Evolutionary conservation across 768 basidiomycete genomes (phyloP).

Genomic region (Lactifluus volemus): DNA sequence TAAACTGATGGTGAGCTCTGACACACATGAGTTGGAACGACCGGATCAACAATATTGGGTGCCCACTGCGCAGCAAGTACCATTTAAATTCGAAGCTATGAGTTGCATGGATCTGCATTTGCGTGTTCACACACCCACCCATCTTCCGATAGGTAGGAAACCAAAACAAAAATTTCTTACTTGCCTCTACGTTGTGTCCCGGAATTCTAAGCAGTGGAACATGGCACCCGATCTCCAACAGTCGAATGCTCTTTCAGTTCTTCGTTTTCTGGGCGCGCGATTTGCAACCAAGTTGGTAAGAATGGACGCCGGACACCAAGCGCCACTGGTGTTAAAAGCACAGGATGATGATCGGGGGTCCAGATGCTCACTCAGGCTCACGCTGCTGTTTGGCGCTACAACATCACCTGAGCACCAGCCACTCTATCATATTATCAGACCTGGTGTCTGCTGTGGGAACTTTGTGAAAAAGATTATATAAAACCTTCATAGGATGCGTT

Average conservation of each 20-base stretch:
- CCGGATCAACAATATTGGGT: neutral
- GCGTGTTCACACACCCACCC: neutral
- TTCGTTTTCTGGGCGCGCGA: neutral
- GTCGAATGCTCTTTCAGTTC: neutral
- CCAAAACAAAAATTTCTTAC: neutral
- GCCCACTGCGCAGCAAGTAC: neutral
- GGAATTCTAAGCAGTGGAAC: neutral
- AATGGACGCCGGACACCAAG: neutral
- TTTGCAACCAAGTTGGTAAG: neutral
- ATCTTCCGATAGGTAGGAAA: neutral
- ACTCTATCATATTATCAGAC: neutral
- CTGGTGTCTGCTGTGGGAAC: neutral
- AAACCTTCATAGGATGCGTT: neutral
- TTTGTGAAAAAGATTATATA: neutral
- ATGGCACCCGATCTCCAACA: neutral
- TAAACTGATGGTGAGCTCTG: neutral
- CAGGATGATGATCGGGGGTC: neutral
- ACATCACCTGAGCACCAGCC: neutral
- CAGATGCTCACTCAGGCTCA: neutral
- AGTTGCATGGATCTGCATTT: neutral
- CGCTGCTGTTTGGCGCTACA: neutral
- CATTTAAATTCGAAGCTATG: neutral
- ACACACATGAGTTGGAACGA: neutral
- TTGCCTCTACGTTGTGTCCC: neutral
- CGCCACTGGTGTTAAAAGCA: neutral